These are phyloP conservation scores for Metschnikowia drakensbergensis DNA, from an alignment of 805 yeast genomes.

Conservation along the genomic window DNA sequence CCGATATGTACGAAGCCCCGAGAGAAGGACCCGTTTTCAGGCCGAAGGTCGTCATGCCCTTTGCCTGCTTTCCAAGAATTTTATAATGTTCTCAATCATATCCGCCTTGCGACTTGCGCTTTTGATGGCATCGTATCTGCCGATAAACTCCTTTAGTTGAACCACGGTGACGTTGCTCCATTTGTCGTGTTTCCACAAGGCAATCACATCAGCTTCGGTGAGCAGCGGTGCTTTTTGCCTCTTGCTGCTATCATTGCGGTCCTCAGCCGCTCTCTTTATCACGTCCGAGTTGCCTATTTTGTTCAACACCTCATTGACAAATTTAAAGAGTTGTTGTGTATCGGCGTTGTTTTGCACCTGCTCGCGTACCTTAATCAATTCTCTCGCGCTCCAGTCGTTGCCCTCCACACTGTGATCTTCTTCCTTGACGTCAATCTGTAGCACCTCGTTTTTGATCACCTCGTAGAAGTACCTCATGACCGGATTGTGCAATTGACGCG, in stretches of 20 bases:
- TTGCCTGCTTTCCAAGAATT: constrained; percentile 4
- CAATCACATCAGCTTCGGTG: constrained; percentile 36
- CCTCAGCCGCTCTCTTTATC: constrained; percentile 14
- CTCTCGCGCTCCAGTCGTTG: constrained; percentile 16
- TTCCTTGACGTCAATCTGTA: constrained; percentile 46
- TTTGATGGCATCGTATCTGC: constrained; percentile 31
- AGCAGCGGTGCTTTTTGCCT: constrained; percentile 7
- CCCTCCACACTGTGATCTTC: constrained; percentile 12
- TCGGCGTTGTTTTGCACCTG: constrained; percentile 2
- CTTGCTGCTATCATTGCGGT: constrained; percentile 3
- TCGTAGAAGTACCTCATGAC: constrained; percentile 63
- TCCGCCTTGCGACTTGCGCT: constrained; percentile 40
- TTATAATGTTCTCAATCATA: constrained; percentile 39
- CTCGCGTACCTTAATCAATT: constrained; percentile 8
- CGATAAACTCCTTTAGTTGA: constrained; percentile 41
- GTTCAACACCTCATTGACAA: constrained; percentile 7
- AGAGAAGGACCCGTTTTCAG: too few relatives aligned
- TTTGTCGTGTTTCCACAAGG: constrained; percentile 38
- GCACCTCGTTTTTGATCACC: constrained; percentile 57
- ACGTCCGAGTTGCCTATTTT: constrained; percentile 10
- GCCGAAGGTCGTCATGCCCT: neutral
- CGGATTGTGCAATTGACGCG: constrained; percentile 61
- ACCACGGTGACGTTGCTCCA: constrained; percentile 38
- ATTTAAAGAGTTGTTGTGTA: constrained; percentile 1
- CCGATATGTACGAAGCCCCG: neutral